Evolutionary conservation across 108 stramenopile species (phyloP).

Genomic region (Craspedostauros australis): DNA sequence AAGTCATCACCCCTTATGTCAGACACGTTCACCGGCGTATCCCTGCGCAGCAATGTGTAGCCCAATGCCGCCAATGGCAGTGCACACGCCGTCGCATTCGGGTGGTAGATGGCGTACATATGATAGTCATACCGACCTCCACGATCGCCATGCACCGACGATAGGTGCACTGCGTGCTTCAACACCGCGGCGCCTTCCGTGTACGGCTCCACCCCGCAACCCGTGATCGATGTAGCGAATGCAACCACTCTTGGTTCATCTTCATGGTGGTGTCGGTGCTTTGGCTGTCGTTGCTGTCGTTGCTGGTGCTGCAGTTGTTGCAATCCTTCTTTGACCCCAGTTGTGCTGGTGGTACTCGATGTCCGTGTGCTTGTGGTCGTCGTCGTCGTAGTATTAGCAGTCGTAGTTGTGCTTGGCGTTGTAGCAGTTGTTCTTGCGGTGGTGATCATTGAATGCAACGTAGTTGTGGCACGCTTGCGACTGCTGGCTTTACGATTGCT

Average conservation of each 20-base stretch:
- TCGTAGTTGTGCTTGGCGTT: background rate
- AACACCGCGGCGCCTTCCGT: conserved; percentile 72
- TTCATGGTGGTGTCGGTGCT: background rate
- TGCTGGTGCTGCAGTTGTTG: background rate
- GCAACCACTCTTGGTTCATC: conserved; percentile 32
- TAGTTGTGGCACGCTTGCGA: no score
- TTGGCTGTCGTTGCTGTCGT: background rate
- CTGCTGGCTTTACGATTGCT: no score
- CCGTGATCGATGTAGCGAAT: conserved; percentile 71
- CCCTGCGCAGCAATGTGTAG: conserved; percentile 43
- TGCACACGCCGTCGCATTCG: conserved; percentile 38
- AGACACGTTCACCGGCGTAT: conserved; percentile 54
- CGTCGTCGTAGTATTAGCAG: background rate
- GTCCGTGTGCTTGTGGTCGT: background rate
- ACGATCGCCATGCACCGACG: conserved; percentile 32
- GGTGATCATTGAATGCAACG: no score
- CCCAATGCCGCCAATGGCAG: conserved; percentile 39
- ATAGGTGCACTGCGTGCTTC: conserved; percentile 58
- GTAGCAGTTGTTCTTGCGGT: no score
- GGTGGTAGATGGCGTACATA: conserved; percentile 62
- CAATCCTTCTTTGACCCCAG: no score
- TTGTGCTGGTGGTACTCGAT: no score
- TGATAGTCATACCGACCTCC: conserved; percentile 37
- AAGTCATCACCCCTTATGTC: conserved; percentile 67
- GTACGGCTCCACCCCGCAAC: conserved; percentile 55